Evolutionary conservation across 345 rosid species (phyloP).

Genomic region (Populus nigra): DNA sequence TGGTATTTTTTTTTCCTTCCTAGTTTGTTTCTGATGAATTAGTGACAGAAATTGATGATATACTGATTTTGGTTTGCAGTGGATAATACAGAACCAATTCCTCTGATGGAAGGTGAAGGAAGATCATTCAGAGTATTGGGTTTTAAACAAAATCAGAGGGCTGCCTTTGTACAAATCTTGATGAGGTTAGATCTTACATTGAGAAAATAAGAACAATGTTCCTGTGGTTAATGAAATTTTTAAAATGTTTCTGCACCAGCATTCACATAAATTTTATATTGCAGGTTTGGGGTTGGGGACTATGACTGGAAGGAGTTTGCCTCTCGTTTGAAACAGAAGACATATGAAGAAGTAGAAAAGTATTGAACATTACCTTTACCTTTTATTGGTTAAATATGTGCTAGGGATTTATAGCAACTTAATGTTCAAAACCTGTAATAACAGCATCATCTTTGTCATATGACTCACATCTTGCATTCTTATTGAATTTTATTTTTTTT

Average conservation of each 20-base stretch:
- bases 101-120: conserved; percentile 99
- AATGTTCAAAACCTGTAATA: not conserved
- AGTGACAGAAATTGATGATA: not conserved
- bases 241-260: not conserved
- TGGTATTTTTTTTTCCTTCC: conserved; percentile 22
- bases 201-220: not conserved
- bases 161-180: conserved; percentile 82
- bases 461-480: not conserved
- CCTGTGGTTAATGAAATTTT: not conserved
- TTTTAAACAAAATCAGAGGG: conserved; percentile 92
- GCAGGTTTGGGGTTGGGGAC: conserved; percentile 88
- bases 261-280: conserved; percentile 11
- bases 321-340: conserved; percentile 88
- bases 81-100: conserved; percentile 70
- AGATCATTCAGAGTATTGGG: conserved; percentile 90
- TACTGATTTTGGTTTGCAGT: conserved; percentile 34
- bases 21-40: not conserved
- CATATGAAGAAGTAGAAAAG: conserved; percentile 79
- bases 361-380: conserved; percentile 30
- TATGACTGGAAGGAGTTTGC: conserved; percentile 88
- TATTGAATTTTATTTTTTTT: not conserved
- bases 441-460: not conserved
- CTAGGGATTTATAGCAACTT: not conserved
- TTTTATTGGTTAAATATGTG: not conserved
- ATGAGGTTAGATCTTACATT: conserved; percentile 58